Conservation (phyloP, 306 rosid genomes). For the Sechiopsis laciniata region DNA sequence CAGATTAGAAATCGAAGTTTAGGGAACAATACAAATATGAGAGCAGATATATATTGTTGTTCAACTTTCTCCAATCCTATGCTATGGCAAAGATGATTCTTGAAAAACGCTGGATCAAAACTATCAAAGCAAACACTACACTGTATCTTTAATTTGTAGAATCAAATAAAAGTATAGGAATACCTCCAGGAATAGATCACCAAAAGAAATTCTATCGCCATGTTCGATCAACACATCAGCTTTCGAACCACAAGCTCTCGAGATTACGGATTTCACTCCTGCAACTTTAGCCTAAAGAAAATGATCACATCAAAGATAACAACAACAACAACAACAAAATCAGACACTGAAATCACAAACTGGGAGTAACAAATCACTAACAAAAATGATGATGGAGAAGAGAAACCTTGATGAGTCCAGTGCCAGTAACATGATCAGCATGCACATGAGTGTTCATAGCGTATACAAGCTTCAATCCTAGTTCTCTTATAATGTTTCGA, state of each 20-base stretch:
- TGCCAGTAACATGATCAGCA: slow-evolving; percentile 97
- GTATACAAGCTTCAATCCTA: slow-evolving; percentile 65
- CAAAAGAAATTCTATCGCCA: slow-evolving; percentile 57
- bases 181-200: slow-evolving; percentile 82
- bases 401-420: slow-evolving; percentile 73
- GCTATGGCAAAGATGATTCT: slow-evolving; percentile 1
- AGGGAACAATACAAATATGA: not conserved
- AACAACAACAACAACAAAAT: not conserved
- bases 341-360: not conserved
- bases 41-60: not conserved
- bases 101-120: not conserved
- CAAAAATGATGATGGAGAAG: not conserved
- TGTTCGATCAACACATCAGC: slow-evolving; percentile 59
- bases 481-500: slow-evolving; percentile 54
- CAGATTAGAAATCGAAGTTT: not conserved
- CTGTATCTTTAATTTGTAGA: not conserved
- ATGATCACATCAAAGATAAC: slow-evolving; percentile 18
- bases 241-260: slow-evolving; percentile 71
- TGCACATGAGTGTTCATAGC: slow-evolving; percentile 96
- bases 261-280: slow-evolving; percentile 68
- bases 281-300: slow-evolving; percentile 55
- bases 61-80: not conserved
- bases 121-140: not conserved
- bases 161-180: slow-evolving; percentile 14
- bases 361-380: not conserved